Conservation (phyloP, 1,284 basidiomycete species). For the Filobasidium uniguttulatum region DNA sequence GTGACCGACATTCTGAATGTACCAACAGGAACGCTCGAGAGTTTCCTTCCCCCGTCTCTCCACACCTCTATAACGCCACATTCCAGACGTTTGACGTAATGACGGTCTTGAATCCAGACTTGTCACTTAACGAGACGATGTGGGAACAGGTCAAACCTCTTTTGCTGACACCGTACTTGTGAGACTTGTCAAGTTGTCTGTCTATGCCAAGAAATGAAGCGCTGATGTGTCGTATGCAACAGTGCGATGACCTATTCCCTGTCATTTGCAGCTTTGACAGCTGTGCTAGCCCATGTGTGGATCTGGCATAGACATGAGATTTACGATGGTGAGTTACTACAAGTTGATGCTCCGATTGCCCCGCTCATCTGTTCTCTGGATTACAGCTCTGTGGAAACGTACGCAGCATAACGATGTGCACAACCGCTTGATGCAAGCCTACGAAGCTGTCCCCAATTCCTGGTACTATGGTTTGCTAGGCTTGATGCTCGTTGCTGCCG, state of each 20-base stretch:
- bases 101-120: constrained; percentile 30
- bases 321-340: constrained; percentile 23
- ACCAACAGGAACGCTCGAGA: constrained; percentile 35
- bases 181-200: constrained; percentile 11
- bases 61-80: constrained; percentile 32
- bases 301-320: constrained; percentile 43
- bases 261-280: constrained; percentile 40
- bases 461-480: constrained; percentile 33
- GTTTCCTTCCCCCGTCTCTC: constrained; percentile 30
- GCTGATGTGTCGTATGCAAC: background rate
- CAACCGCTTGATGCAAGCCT: constrained; percentile 35
- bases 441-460: constrained; percentile 29
- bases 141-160: constrained; percentile 37
- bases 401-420: constrained; percentile 31
- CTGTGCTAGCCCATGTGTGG: constrained; percentile 40
- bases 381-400: constrained; percentile 31
- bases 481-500: constrained; percentile 29
- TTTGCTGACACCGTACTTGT: constrained; percentile 42
- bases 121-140: constrained; percentile 38
- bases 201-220: no score
- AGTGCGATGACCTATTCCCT: constrained; percentile 36
- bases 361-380: background rate
- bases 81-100: constrained; percentile 35
- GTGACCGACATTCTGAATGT: background rate
- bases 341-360: constrained; percentile 1